A percentile compares a stretch with the other conserved stretches of the same genome.
Conservation (phyloP, 208 protist species). For the Herpetomonas tarakana region DNA sequence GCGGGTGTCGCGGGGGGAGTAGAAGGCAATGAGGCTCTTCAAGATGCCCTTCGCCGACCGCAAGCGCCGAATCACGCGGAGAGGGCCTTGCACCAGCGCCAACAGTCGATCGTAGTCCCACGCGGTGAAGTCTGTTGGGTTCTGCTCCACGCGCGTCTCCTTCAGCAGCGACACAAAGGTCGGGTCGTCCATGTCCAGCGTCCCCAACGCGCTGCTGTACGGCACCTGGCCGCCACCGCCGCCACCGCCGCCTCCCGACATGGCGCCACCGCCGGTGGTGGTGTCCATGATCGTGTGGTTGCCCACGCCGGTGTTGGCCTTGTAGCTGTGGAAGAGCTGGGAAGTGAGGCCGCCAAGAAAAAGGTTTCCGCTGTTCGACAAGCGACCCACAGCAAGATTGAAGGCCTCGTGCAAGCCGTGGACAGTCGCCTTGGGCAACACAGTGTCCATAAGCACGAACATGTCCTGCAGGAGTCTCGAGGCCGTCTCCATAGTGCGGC, state of each 20-base stretch:
- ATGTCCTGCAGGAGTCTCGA: constrained; percentile 78
- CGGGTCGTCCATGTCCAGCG: constrained; percentile 59
- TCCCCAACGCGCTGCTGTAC: constrained; percentile 21
- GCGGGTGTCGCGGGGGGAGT: constrained; percentile 32
- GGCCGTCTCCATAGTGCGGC: constrained; percentile 43
- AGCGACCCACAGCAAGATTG: constrained; percentile 66
- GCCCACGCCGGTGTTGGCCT: constrained; percentile 13
- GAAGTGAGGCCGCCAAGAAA: constrained; percentile 62
- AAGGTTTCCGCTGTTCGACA: constrained; percentile 53
- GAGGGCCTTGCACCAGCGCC: constrained; percentile 71
- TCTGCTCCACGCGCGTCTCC: constrained; percentile 57
- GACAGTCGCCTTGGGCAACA: constrained; percentile 74
- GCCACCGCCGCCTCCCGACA: constrained; percentile 9
- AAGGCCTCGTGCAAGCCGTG: constrained; percentile 71
- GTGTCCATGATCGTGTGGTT: constrained; percentile 4
- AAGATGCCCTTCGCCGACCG: constrained; percentile 43
- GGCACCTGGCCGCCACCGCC: constrained; percentile 17
- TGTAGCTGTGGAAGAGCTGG: constrained; percentile 51
- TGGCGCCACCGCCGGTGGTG: constrained; percentile 3
- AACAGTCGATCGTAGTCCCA: constrained; percentile 82
- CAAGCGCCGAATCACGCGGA: constrained; percentile 51
- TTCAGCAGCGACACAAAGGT: constrained; percentile 46
- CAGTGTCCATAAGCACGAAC: constrained; percentile 85
- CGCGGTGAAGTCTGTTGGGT: constrained; percentile 16
- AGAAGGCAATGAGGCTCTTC: constrained; percentile 68